Evolutionary conservation across 2,329 filamentous ascomycete species (phyloP).

Genomic region (Fusarium udum): DNA sequence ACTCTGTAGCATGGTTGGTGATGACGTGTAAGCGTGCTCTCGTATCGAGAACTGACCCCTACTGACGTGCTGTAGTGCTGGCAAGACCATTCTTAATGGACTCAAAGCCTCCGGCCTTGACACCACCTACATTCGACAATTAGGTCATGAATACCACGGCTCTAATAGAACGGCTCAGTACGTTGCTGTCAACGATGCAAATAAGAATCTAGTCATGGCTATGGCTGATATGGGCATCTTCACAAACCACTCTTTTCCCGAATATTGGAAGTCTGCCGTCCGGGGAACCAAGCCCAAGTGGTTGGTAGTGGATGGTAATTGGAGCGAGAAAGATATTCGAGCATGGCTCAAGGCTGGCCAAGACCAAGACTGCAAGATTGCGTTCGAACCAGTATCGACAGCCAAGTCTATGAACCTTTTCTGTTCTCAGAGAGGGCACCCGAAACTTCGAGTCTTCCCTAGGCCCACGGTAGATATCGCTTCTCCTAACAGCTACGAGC

Average conservation of each 20-base stretch:
- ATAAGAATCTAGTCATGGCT: constrained; percentile 86
- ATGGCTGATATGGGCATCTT: constrained; percentile 97
- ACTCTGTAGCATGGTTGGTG: constrained; percentile 82
- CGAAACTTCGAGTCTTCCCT: constrained; percentile 64
- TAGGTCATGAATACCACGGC: constrained; percentile 58
- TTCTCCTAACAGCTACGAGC: constrained; percentile 85
- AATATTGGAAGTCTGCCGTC: constrained; percentile 70
- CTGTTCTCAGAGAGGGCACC: constrained; percentile 50
- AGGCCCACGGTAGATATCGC: constrained; percentile 74
- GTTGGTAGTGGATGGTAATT: constrained; percentile 89
- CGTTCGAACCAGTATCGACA: constrained; percentile 89
- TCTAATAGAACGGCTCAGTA: constrained; percentile 85
- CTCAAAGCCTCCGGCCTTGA: constrained; percentile 73
- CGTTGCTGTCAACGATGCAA: constrained; percentile 84
- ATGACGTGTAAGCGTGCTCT: constrained; percentile 69
- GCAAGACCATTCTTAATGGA: constrained; percentile 74
- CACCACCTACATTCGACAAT: constrained; percentile 67
- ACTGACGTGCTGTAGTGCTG: constrained; percentile 63
- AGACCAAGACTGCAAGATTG: constrained; percentile 65
- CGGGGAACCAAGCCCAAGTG: constrained; percentile 70
- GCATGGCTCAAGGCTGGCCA: constrained; percentile 73
- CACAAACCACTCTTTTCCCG: constrained; percentile 61
- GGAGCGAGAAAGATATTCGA: constrained; percentile 72
- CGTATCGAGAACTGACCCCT: not conserved
- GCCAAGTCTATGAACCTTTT: constrained; percentile 81